Evolutionary conservation across 2,329 filamentous ascomycete genomes (phyloP), one percentile per base, ranked within the genome.

Genomic region (Hypomyces rosellus): DNA sequence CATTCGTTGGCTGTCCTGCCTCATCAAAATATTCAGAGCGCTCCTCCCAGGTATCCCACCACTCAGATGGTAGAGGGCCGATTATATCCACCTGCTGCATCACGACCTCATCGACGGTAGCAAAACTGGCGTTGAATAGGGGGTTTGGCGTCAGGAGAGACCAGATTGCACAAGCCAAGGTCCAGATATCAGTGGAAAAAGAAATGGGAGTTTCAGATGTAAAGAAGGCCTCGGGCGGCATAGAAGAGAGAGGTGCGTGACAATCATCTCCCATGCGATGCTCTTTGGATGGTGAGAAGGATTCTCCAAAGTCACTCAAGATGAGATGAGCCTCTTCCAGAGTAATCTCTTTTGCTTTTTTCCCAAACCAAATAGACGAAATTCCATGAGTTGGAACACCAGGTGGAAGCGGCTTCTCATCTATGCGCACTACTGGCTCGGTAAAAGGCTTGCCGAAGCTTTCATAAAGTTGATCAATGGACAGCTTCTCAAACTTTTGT

Each of bases 151-250:
- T 63, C 11, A 73, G 56, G 12, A 72, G 60, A 34, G 52, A 54
- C 57, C 63, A 73, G 25, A 72, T 67, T 0, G 61, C 48, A 48
- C 65, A 71, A 0, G 60, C 63, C 4, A 72, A 62, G n/a, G 63
- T 67, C 69, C 68, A 72, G 14, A 71, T 68, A 37, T 72, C 68
- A 1, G 67, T 65, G 18, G 59, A 20, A 37, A 65, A 67, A 2
- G 63, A 62, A 6, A 71, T 59, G 13, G 68, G 60, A 14, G 39
- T 62, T 13, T 50, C 52, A 25, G 64, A 61, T 33, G 69, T 64
- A 48, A 73, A 72, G 12, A 58, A 57, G 25, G 57, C 57, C 55
- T 72, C 69, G 1, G 68, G 69, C 11, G 25, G 25, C 66, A 63
- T 3, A 62, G 61, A 43, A 61, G 53, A 30, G 11, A 54, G 12